phyloP scores from a whole-genome alignment of 495 filamentous ascomycete genomes.

The Annulohypoxylon bovei region DNA sequence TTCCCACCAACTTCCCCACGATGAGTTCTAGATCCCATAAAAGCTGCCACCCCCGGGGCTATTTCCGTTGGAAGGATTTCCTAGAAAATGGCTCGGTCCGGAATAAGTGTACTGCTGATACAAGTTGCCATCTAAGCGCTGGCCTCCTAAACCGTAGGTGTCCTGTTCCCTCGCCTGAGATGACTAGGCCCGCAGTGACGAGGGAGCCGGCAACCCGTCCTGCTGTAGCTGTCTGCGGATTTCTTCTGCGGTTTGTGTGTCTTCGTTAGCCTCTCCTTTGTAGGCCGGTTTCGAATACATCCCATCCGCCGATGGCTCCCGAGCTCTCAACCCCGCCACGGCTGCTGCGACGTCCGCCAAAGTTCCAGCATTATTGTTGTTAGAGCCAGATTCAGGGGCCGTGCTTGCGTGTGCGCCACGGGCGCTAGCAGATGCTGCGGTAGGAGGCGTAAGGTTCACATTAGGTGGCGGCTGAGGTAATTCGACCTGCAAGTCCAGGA shows the following conservation, averaged over 20 bases:
- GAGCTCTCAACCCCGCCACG: slow-evolving; percentile 42
- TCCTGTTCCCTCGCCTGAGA: slow-evolving; percentile 6
- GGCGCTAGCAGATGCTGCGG: slow-evolving; percentile 60
- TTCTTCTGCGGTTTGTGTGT: slow-evolving; percentile 51
- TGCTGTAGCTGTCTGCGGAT: slow-evolving; percentile 52
- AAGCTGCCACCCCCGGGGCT: not conserved
- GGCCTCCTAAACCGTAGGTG: not conserved
- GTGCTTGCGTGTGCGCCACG: slow-evolving; percentile 37
- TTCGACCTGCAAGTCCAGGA: slow-evolving; percentile 84
- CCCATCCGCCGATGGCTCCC: slow-evolving; percentile 37
- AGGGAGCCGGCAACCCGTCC: slow-evolving; percentile 43
- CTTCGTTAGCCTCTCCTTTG: slow-evolving; percentile 45
- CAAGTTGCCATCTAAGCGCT: not conserved
- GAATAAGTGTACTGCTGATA: slow-evolving; percentile 1
- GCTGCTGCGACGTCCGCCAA: slow-evolving; percentile 47
- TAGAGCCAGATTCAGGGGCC: slow-evolving; percentile 27
- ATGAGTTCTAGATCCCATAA: not conserved
- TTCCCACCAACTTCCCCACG: not conserved
- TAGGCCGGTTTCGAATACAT: slow-evolving; percentile 39
- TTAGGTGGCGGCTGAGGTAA: slow-evolving; percentile 80
- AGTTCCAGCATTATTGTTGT: slow-evolving; percentile 43
- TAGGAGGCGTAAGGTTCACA: slow-evolving; percentile 52
- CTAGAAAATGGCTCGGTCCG: not conserved
- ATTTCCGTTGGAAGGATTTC: not conserved
- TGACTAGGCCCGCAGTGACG: slow-evolving; percentile 42